Base-by-base conservation (phyloP, 2,329 filamentous ascomycete genomes). In the Clathrospora elynae region DNA sequence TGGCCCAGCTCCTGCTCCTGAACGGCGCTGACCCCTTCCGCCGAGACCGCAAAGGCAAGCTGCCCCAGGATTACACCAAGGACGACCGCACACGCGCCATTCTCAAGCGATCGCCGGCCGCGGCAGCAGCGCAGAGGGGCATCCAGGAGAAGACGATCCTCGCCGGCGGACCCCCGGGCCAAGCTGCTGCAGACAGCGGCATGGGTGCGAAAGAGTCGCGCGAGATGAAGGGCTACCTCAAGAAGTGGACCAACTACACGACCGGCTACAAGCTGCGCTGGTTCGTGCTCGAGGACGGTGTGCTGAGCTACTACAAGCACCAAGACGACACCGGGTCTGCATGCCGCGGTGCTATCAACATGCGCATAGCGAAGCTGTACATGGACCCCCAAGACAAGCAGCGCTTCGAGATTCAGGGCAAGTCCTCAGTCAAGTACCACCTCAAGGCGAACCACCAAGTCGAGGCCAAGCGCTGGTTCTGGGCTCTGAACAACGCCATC, bases 241-340 rank as follows among this genome's bases (percentile, higher is more conserved):
- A 96, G 74, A 99, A 99, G 71, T 99, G 93, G 93, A 99, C 93
- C 33, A 99, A 99, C 68, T 99, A 99, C 68, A 91, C 92, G 14
- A 91, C 88, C 66, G 93, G 93, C 6, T 99, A 96, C 74, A 96
- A 99, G 73, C 72, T 99, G 52, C 81, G 93, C 47, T 99, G 92
- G 91, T 99, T 99, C 66, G 93, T 97, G 10, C 81, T 99, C 6
- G 93, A 99, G 67, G 93, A 99, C 66, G 93, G 93, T 9, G 92
- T 99, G 9, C 73, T 99, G 55, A 97, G 93, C 71, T 99, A 99
- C 74, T 99, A 97, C 76, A 99, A 99, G 73, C 90, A 97, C 69
- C 93, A 99, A 73, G 93, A 99, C 66, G 93, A 99, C 68, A 89
- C 90, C 20, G 93, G 91, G 16, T 95, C 90, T 37, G 93, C 93